Evolutionary conservation across 2,329 filamentous ascomycete genomes (phyloP), one percentile per base, ranked within the genome.

Genomic region (Arthrinium puccinioides): DNA sequence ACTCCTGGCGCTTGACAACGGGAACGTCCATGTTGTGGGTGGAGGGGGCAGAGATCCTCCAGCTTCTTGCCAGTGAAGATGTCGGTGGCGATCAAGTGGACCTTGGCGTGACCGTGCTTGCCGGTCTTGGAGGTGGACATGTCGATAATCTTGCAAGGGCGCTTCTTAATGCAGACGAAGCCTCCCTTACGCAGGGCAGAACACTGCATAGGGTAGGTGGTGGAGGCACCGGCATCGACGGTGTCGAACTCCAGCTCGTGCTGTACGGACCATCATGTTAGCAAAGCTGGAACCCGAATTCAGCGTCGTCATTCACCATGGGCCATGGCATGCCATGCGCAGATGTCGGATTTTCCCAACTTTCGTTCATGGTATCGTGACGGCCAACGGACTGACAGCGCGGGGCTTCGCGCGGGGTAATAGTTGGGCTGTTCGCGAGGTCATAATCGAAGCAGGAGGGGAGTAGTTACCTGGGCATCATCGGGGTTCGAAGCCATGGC

Each of bases 51-150:
- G 48, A 98, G 82, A 75, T 98, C 94, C 77, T 98, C 92, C 53
- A 95, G 79, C 83, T 98, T 98, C 87, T 96, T 98, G 80, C 78
- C 78, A 52, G 89, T 98, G 84, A 98, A 98, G 76, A 98, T 97
- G 69, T 98, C 92, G 67, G 94, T 81, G 64, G 88, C 92, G 61
- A 96, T 84, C 59, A 98, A 75, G 74, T 98, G 90, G 67, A 98
- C 92, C 84, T 98, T 98, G 74, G 92, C 92, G 86, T 98, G 94
- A 70, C 92, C 92, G 85, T 98, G 92, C 87, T 98, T 98, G 74
- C 92, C 92, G 55, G 92, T 98, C 89, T 98, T 98, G 69, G 92
- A 98, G 76, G 92, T 98, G 56, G 88, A 95, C 94, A 98, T 98
- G 64, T 98, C 92, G 69, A 97, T 87, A 60, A 98, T 98, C 86